Conservation (phyloP, 371 early-diverging fungal species). For the Actinomortierella wolfii region DNA sequence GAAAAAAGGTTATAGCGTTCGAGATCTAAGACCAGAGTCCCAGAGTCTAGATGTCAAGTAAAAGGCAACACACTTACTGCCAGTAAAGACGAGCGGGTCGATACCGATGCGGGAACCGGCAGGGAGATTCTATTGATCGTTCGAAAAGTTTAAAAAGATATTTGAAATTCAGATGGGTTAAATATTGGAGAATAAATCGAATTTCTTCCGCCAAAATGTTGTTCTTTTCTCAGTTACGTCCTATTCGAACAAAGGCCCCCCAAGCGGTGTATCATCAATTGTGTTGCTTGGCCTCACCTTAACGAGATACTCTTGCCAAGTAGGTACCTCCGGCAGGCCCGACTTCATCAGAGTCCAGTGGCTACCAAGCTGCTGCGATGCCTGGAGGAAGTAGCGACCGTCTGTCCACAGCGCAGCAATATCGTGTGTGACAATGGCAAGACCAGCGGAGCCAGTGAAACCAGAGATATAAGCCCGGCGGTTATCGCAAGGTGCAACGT, state of each 20-base stretch:
- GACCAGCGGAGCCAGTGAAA: slow-evolving; percentile 97
- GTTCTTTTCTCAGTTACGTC: too few species aligned
- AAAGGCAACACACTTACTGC: slow-evolving; percentile 63
- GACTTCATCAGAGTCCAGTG: slow-evolving; percentile 95
- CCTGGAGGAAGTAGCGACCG: slow-evolving; percentile 98
- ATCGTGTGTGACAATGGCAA: slow-evolving; percentile 75
- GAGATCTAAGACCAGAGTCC: background rate
- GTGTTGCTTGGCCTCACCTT: slow-evolving; percentile 47
- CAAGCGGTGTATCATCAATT: too few species aligned
- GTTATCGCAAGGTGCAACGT: slow-evolving; percentile 91
- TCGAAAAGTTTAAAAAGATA: background rate
- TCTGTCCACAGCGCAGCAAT: slow-evolving; percentile 94
- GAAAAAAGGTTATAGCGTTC: background rate
- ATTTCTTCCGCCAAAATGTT: too few species aligned
- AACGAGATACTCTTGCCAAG: slow-evolving; percentile 86
- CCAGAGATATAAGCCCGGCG: slow-evolving; percentile 96
- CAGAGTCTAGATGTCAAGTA: too few species aligned
- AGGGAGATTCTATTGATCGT: slow-evolving; percentile 55
- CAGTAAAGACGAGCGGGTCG: slow-evolving; percentile 84
- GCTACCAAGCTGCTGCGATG: slow-evolving; percentile 86
- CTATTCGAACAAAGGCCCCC: too few species aligned
- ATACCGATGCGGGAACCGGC: slow-evolving; percentile 79
- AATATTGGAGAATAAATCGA: too few species aligned
- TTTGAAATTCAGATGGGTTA: too few species aligned
- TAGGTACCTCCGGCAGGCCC: slow-evolving; percentile 86